Percentiles rank a stretch among this genome's conserved stretches.
phyloP scores from a whole-genome alignment of 2,329 filamentous ascomycete species.

The Fusarium humuli region DNA sequence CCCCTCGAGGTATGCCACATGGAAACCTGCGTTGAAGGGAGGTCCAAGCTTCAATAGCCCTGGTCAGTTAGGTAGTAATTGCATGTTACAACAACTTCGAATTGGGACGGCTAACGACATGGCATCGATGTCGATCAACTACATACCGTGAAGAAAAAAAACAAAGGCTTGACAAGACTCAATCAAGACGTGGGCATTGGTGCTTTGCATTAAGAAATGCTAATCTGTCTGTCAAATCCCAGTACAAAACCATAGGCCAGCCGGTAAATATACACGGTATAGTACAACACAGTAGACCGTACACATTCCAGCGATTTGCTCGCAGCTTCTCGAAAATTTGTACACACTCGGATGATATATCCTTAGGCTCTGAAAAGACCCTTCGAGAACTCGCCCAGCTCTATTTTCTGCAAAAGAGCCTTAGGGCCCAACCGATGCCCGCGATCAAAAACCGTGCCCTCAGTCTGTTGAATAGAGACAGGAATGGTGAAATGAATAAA shows the following conservation, averaged over 20 bases:
- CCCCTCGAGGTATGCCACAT: constrained; percentile 23
- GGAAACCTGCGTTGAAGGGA: constrained; percentile 20
- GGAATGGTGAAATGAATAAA: constrained; percentile 25
- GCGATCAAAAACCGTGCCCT: constrained; percentile 25
- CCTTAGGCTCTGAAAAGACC: constrained; percentile 27
- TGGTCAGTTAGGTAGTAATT: neutral
- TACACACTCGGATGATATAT: constrained; percentile 34
- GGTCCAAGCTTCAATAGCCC: constrained; percentile 30
- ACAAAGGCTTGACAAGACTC: neutral
- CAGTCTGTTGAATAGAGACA: constrained; percentile 29
- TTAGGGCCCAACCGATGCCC: neutral
- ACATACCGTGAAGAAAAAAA: neutral
- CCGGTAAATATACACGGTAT: constrained; percentile 34
- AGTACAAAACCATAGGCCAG: constrained; percentile 4
- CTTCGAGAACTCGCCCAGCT: constrained; percentile 26
- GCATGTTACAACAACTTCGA: constrained; percentile 4
- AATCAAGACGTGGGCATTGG: neutral
- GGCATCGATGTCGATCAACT: neutral
- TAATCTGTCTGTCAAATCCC: constrained; percentile 7
- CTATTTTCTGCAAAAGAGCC: constrained; percentile 20
- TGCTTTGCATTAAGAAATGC: constrained; percentile 6
- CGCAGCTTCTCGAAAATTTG: constrained; percentile 13
- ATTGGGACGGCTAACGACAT: constrained; percentile 5
- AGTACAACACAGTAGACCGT: constrained; percentile 23
- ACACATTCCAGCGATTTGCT: constrained; percentile 29